Conservation (phyloP, 2,329 filamentous ascomycete genomes). For the Myriosclerotinia scirpicola region DNA sequence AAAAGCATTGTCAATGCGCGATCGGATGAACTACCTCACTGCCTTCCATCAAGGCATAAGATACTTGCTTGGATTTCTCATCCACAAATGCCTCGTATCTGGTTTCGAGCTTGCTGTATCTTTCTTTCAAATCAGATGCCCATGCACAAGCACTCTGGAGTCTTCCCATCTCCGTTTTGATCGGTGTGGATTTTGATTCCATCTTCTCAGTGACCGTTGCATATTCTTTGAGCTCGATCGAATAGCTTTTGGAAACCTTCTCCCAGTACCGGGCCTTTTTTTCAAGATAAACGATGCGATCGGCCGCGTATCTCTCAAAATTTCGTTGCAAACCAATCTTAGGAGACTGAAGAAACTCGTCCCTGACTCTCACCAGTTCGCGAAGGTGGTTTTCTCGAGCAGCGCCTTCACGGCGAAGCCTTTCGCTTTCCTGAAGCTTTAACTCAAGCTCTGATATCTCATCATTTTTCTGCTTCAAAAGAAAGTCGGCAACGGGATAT, state of each 20-base stretch:
- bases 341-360: not conserved
- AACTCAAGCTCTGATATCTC: not conserved
- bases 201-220: too few relatives aligned
- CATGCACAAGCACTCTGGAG: not conserved
- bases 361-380: not conserved
- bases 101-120: not conserved
- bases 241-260: too few relatives aligned
- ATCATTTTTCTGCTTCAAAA: not conserved
- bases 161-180: not conserved
- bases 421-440: not conserved
- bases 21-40: not conserved
- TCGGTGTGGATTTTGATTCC: too few relatives aligned
- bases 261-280: too few relatives aligned
- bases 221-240: too few relatives aligned
- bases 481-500: accelerated
- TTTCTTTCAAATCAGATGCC: not conserved
- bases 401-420: not conserved
- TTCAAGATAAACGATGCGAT: not conserved
- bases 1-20: too few relatives aligned
- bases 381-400: not conserved
- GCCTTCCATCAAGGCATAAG: not conserved
- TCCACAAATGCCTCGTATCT: too few relatives aligned
- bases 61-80: not conserved
- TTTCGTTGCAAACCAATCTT: not conserved
- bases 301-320: not conserved